phyloP scores from a whole-genome alignment of 169 alveolate genomes.

The Cyclospora cayetanensis region DNA sequence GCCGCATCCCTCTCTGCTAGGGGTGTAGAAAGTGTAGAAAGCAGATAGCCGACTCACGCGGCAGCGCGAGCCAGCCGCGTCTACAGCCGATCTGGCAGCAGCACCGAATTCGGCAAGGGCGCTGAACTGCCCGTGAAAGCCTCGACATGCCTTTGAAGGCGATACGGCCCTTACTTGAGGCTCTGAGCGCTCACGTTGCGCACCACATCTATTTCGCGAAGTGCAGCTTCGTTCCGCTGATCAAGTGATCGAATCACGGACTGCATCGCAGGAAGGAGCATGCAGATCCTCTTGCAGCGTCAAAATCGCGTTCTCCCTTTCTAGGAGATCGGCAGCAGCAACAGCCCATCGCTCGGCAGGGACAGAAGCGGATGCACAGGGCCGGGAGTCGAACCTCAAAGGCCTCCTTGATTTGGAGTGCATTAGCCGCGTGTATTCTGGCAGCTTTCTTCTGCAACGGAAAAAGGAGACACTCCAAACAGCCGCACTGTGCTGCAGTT shows the following conservation, averaged over 20 bases:
- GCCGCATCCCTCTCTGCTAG: too few relatives aligned
- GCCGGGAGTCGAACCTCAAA: too few relatives aligned
- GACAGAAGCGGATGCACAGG: too few relatives aligned
- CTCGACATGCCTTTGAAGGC: too few relatives aligned
- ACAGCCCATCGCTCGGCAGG: neutral
- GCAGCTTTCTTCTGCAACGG: neutral
- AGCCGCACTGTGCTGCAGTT: slow-evolving; percentile 7
- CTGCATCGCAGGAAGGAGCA: neutral
- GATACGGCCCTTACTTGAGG: slow-evolving; percentile 26
- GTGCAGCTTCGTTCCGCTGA: neutral
- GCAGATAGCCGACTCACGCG: too few relatives aligned
- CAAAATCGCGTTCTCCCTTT: too few relatives aligned
- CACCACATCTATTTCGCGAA: neutral
- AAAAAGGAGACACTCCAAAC: neutral
- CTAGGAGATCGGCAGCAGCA: slow-evolving; percentile 5
- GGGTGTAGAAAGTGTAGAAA: too few relatives aligned
- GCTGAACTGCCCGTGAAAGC: neutral
- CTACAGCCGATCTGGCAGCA: too few relatives aligned
- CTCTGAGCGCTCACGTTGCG: neutral
- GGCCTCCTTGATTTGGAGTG: neutral
- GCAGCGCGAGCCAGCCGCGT: too few relatives aligned
- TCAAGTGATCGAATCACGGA: neutral
- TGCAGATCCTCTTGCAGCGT: too few relatives aligned
- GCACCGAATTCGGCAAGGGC: neutral
- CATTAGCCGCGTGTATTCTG: neutral